These are phyloP conservation scores for Polyrhizophydium stewartii DNA, from an alignment of 371 early-diverging fungal species.

Conservation along the genomic window DNA sequence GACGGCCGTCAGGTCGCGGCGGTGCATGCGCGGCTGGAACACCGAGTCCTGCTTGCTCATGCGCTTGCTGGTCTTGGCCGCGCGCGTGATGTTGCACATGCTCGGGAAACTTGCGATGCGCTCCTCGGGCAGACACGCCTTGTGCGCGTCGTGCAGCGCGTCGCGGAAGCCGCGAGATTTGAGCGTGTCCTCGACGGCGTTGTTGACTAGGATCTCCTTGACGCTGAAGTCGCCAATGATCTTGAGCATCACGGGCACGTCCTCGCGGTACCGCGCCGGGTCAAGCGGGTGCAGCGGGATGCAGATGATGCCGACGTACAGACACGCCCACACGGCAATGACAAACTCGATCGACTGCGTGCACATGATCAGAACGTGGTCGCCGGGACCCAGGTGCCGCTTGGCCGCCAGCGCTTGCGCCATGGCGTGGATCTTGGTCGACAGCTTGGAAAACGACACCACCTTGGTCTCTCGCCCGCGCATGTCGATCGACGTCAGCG, in stretches of 20 bases:
- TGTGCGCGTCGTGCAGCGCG: neutral
- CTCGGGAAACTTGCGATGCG: neutral
- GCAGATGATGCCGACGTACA: conserved; percentile 69
- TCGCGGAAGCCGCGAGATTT: conserved; percentile 7
- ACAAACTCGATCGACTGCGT: conserved; percentile 71
- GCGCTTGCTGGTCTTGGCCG: conserved; percentile 47
- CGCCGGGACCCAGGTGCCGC: conserved; percentile 51
- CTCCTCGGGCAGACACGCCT: neutral
- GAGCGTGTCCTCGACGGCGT: conserved; percentile 61
- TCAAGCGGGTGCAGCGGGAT: conserved; percentile 72
- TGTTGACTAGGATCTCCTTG: conserved; percentile 56
- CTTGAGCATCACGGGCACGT: conserved; percentile 56
- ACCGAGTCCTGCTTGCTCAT: conserved; percentile 48
- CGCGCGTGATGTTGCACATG: conserved; percentile 53
- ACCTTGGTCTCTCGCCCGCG: conserved; percentile 59
- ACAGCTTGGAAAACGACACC: conserved; percentile 66
- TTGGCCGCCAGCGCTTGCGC: conserved; percentile 58
- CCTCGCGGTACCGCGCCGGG: conserved; percentile 60
- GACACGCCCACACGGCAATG: conserved; percentile 72
- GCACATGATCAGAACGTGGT: conserved; percentile 62
- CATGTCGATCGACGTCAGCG: conserved; percentile 57
- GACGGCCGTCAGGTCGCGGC: conserved; percentile 27
- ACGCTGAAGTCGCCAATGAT: conserved; percentile 58
- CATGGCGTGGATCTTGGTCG: conserved; percentile 58
- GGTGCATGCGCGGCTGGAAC: neutral